Evolutionary conservation across 2,329 filamentous ascomycete genomes (phyloP), one percentile per base, ranked within the genome.

Genomic region (Nemania sp.): DNA sequence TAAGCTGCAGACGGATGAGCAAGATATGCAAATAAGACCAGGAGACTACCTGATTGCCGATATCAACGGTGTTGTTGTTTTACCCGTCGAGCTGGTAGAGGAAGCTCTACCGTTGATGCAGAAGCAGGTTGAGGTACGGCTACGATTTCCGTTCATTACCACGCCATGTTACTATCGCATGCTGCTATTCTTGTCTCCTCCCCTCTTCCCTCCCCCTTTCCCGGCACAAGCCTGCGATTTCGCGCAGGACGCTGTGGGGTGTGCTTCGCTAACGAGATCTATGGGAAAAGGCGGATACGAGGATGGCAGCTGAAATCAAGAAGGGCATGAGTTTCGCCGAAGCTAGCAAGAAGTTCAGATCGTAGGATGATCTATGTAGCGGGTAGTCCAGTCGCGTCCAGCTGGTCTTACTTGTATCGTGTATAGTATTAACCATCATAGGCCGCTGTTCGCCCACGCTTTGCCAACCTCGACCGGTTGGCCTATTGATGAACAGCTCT

Each of bases 31-130:
- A 9, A 66, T 78, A 41, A 56, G 68, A 3, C 74, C 75, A 0
- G 75, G 75, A 1, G 76, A 78, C 51, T 78, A 77, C 55, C 46
- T 78, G 4, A 65, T 78, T 7, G 75, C 66, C 0, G 75, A 78
- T 37, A 36, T 74, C n/a, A 76, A 78, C 53, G 75, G 76, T 7
- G 75, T 77, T 1, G 75, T 78, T 1, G 68, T 75, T 8, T 63
- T 77, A 33, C 75, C 75, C 1, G 66, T 53, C 36, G 69, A 68
- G 12, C 57, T 75, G 49, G 74, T 73, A 0, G 71, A 72, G 56
- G 47, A 70, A 60, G 75, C 70, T 3, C 52, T 78, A 23, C 71
- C 70, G 26, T 61, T 77, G 24, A 76, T 77, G 71, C 60, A 54
- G 56, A 70, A 70, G 63, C 71, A 73, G 64, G 70, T 74, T 19